Base-by-base conservation (phyloP, 192 early-diverging fungal genomes). In the Polychytrium aggregatum region DNA sequence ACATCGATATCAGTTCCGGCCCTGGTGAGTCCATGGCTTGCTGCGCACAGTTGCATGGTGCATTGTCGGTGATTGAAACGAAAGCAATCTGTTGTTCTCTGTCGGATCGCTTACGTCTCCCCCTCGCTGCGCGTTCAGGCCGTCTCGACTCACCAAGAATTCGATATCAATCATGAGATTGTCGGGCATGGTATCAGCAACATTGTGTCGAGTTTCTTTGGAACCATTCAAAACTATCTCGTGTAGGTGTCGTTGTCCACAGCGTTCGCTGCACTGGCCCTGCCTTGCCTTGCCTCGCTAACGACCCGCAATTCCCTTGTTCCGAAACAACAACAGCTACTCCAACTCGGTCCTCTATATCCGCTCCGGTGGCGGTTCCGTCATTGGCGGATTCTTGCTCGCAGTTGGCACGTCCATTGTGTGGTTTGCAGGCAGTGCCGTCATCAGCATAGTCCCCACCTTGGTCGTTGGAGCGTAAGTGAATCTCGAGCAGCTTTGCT, bases 171-270 rank as follows among this genome's bases (percentile, higher is more conserved):
- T 69, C 71, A 82, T 24, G 95, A 98, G 65, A 72, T 98, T 9
- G 72, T 90, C 11, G 88, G 85, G 11, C 95, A 98, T 41, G 95
- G 95, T 3, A 59, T 92, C 20, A 85, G 86, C 14, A 98, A 98
- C 56, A 53, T 88, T 1, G 29, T 83, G 5, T 84, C 90, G 4
- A 92, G 91, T 13, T 53, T 74, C n/a, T 53, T 79, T 28, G 88
- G 88, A 21, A 68, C 79, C 25, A 73, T 86, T 38, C 89, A 87
- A 55, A 87, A 76, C 69, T 77, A 60, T 63, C 44, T 44, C 10
- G 46, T 59, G 2, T 60, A n/a, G n/a, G n/a, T n/a, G n/a, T n/a
- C n/a, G n/a, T n/a, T n/a, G n/a, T n/a, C n/a, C n/a, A 50, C 34
- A 37, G 37, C n/a, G n/a, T n/a, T n/a, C n/a, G n/a, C n/a, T n/a